Conservation (phyloP, 2,329 filamentous ascomycete species). For the Alternaria longipes region DNA sequence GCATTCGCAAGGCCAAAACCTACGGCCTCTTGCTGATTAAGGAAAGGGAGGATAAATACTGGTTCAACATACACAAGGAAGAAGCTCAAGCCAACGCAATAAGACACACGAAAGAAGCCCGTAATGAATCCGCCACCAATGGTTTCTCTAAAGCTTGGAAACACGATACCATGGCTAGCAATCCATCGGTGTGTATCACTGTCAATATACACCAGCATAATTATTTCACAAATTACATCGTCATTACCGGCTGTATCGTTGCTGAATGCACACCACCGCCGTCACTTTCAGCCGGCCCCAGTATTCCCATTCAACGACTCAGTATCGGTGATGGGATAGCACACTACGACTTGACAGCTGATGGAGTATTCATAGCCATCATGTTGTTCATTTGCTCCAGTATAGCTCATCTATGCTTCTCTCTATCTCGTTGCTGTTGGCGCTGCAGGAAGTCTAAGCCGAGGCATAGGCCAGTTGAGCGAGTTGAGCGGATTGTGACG, state of each 20-base stretch:
- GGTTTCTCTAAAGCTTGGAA: neutral
- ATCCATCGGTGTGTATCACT: neutral
- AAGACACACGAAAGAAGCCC: neutral
- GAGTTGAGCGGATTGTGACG: neutral
- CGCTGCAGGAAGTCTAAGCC: neutral
- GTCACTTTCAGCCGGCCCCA: no score
- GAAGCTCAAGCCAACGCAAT: neutral
- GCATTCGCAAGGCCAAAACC: neutral
- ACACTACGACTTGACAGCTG: neutral
- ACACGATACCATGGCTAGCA: neutral
- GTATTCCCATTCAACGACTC: neutral
- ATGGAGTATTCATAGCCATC: neutral
- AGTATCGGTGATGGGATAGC: neutral
- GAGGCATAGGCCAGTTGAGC: neutral
- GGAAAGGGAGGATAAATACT: neutral
- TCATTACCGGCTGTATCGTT: neutral
- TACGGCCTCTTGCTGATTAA: neutral
- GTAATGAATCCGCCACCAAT: neutral
- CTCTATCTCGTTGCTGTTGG: neutral
- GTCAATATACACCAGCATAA: neutral
- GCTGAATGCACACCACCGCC: neutral
- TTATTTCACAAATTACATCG: neutral
- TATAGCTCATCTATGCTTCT: neutral
- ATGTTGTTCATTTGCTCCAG: neutral
- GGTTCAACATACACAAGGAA: neutral